Evolutionary conservation across 2,329 filamentous ascomycete species (phyloP), one percentile per base, ranked within the genome.

Genomic region (Claviceps arundinis): DNA sequence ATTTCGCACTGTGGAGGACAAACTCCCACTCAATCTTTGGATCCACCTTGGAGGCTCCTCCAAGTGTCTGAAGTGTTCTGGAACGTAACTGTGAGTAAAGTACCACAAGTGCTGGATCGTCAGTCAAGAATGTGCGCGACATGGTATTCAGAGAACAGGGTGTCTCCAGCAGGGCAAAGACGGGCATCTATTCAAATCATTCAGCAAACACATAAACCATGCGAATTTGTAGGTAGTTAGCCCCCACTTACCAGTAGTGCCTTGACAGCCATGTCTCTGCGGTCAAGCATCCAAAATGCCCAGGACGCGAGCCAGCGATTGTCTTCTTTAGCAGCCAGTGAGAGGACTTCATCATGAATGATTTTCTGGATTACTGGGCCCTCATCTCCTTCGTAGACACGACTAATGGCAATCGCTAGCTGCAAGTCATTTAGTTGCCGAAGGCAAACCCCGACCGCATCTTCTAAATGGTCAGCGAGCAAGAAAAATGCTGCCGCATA

Each of bases 401-500:
- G 80, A 1, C 87, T 80, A 17, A 98, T 84, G 7, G 90, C 85
- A 55, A 98, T 84, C 2, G 91, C 93, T 37, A 98, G 80, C 63
- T 96, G 89, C 22, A 93, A 70, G 63, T 98, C 94, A 54, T 87
- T 83, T 40, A 97, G 75, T 63, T 96, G 90, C 56, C 87, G 89
- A 14, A 90, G 73, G 57, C 94, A 88, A 17, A 98, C 83, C 57
- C 85, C 86, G 50, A 93, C 84, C 0, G 93, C 91, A 64, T 95
- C 89, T 51, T 84, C 81, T 0, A 95, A 73, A 61, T 85, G 84
- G 58, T 90, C 89, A 2, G 87, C 94, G 1, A 98, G 75, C 5
- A 98, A 74, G 71, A 98, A 98, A 70, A 97, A 98, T 0, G 93
- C 87, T 1, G 91, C 93, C 3, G 93, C 90, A 62, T 98, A 98